phyloP scores from a whole-genome alignment of 2,329 filamentous ascomycete genomes.

The Exophiala alcalophila region DNA sequence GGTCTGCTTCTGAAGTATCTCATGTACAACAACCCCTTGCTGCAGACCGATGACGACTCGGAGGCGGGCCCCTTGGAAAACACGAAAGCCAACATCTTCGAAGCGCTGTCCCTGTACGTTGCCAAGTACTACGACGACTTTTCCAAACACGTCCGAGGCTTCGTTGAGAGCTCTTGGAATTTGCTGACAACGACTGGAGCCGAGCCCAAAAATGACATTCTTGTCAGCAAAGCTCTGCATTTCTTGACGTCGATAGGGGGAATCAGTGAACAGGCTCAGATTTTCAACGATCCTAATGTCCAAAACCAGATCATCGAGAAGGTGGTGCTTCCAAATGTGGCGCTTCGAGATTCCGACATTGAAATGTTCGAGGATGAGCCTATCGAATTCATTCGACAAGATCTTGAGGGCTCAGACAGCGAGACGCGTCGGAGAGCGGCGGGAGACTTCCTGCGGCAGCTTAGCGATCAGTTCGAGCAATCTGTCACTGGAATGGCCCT shows the following conservation, averaged over 20 bases:
- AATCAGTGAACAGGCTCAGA: slow-evolving; percentile 71
- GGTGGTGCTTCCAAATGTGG: slow-evolving; percentile 90
- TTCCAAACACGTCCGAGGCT: slow-evolving; percentile 71
- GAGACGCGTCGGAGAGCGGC: slow-evolving; percentile 89
- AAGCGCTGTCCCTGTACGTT: slow-evolving; percentile 82
- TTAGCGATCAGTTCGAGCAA: slow-evolving; percentile 83
- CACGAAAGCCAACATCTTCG: slow-evolving; percentile 90
- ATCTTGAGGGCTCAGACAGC: slow-evolving; percentile 92
- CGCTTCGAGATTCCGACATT: slow-evolving; percentile 85
- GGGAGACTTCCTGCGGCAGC: slow-evolving; percentile 85
- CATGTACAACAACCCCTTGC: slow-evolving; percentile 76
- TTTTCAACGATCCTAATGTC: slow-evolving; percentile 79
- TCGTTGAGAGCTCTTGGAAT: slow-evolving; percentile 88
- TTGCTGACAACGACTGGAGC: slow-evolving; percentile 81
- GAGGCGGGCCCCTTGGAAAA: slow-evolving; percentile 82
- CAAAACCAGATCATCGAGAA: slow-evolving; percentile 89
- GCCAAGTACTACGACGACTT: slow-evolving; percentile 97
- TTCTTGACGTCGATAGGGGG: slow-evolving; percentile 88
- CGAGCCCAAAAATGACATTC: slow-evolving; percentile 87
- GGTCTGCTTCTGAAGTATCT: slow-evolving; percentile 88
- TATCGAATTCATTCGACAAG: slow-evolving; percentile 93
- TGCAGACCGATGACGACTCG: slow-evolving; percentile 82
- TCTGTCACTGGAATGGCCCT: slow-evolving; percentile 84
- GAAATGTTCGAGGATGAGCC: slow-evolving; percentile 98
- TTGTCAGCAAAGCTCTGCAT: slow-evolving; percentile 91